Base-by-base conservation (phyloP, 1,284 basidiomycete species). In the Ceratorhiza oryzae-sativae region DNA sequence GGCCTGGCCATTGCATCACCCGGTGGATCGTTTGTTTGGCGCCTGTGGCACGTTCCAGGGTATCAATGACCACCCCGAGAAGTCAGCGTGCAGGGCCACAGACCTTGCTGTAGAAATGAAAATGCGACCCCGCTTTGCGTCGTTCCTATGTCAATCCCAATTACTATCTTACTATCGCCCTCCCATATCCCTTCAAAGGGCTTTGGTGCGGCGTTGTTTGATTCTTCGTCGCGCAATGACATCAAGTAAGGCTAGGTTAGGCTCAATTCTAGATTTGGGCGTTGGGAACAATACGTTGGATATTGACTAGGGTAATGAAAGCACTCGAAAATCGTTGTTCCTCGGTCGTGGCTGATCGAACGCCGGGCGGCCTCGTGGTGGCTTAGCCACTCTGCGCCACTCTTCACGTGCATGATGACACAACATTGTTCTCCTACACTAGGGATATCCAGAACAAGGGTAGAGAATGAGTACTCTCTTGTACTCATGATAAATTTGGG, bases 1-100 rank as follows among this genome's bases (percentile, higher is more conserved):
- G 73, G 5, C 63, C 71, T 27, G 73, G 73, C 73, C 73, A 74
- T 34, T 72, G 46, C 23, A 25, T 53, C 9, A 74, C 71, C 10
- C 63, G 55, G 18, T 71, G 68, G 32, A 71, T 45, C 0, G 41
- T 23, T 34, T 68, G 65, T 30, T 51, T 48, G 1, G 30, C 56
- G 12, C 56, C 56, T 71, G 10, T 49, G 25, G 2, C n/a, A 5
- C 1, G 27, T 3, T 62, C 30, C 20, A 27, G 25, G 12, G 23
- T 12, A 36, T 42, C 36, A 59, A 23, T 1, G 1, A 32, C 15
- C 25, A 15, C n/a, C 9, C 9, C 13, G 18, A 13, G 46, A 27
- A 25, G 25, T 3, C 34, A 49, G 1, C 25, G 18, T 6, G 1
- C 3, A n/a, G 36, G 9, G 30, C 27, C 9, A 34, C 60, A n/a